Conservation (phyloP, 441 rosid species). For the Gossypium davidsonii region DNA sequence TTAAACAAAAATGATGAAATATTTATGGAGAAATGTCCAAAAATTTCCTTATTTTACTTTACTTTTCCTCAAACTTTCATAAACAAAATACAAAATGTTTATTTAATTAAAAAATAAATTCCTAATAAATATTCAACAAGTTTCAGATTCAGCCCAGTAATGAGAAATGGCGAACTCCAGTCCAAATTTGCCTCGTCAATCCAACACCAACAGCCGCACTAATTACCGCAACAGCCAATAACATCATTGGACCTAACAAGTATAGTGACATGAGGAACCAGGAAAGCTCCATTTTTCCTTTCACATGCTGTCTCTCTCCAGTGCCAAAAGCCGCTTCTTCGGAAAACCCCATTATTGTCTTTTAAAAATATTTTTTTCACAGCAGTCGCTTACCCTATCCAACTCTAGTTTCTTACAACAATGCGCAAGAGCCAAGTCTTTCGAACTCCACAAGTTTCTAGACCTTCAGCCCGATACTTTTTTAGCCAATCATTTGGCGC, state of each 20-base stretch:
- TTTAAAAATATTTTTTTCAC: conserved; percentile 14
- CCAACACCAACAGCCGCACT: not conserved
- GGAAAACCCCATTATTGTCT: too few relatives aligned
- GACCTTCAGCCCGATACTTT: conserved; percentile 60
- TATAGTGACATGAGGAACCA: conserved; percentile 8
- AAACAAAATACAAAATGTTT: too few relatives aligned
- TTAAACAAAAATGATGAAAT: too few relatives aligned
- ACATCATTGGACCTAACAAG: conserved; percentile 29
- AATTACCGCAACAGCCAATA: conserved; percentile 18
- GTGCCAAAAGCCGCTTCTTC: conserved; percentile 30
- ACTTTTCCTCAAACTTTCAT: too few relatives aligned
- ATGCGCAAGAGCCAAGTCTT: conserved; percentile 43
- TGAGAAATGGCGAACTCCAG: not conserved
- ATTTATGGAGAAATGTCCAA: too few relatives aligned
- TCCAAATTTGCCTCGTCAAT: not conserved
- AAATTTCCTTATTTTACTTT: too few relatives aligned
- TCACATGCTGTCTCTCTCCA: conserved; percentile 46
- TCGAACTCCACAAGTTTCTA: conserved; percentile 52
- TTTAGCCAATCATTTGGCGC: conserved; percentile 53
- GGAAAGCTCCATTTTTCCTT: conserved; percentile 1
- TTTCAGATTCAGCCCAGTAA: not conserved
- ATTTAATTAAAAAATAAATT: too few relatives aligned
- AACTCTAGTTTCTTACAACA: conserved; percentile 38
- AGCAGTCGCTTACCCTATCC: conserved; percentile 53
- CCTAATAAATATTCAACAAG: not conserved